Conservation (phyloP, 805 yeast species). For the Pichia phayaonensis region DNA sequence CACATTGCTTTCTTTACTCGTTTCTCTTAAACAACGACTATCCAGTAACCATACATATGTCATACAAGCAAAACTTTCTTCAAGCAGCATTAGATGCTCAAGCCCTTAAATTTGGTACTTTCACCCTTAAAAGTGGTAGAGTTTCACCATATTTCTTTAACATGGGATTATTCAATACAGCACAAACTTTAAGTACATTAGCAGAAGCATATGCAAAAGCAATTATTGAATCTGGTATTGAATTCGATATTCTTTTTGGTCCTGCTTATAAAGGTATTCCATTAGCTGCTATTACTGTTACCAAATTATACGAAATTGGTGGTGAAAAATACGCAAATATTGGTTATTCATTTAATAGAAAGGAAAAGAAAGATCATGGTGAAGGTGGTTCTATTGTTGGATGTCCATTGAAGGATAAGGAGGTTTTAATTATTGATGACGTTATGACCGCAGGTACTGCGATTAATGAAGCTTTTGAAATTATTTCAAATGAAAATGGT, state of each 20-base stretch:
- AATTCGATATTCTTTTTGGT: slow-evolving; percentile 89
- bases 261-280: slow-evolving; percentile 99
- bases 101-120: slow-evolving; percentile 81
- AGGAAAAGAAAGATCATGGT: slow-evolving; percentile 95
- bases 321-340: slow-evolving; percentile 66
- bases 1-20: background rate
- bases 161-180: slow-evolving; percentile 82
- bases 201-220: slow-evolving; percentile 88
- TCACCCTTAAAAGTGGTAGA: slow-evolving; percentile 89
- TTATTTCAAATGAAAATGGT: slow-evolving; percentile 66
- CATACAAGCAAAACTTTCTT: slow-evolving; percentile 42
- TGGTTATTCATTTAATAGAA: slow-evolving; percentile 92
- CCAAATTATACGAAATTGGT: slow-evolving; percentile 85
- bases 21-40: background rate
- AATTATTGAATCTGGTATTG: slow-evolving; percentile 70
- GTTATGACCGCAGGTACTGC: slow-evolving; percentile 99
- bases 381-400: slow-evolving; percentile 97
- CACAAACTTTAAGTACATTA: slow-evolving; percentile 66
- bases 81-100: slow-evolving; percentile 74
- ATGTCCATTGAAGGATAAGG: slow-evolving; percentile 59
- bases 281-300: slow-evolving; percentile 85
- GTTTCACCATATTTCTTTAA: slow-evolving; percentile 95
- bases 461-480: slow-evolving; percentile 83
- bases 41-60: background rate
- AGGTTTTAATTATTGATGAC: slow-evolving; percentile 84